Evolutionary conservation across 2,329 filamentous ascomycete genomes (phyloP).

Genomic region (Westerdykella aurantiaca): DNA sequence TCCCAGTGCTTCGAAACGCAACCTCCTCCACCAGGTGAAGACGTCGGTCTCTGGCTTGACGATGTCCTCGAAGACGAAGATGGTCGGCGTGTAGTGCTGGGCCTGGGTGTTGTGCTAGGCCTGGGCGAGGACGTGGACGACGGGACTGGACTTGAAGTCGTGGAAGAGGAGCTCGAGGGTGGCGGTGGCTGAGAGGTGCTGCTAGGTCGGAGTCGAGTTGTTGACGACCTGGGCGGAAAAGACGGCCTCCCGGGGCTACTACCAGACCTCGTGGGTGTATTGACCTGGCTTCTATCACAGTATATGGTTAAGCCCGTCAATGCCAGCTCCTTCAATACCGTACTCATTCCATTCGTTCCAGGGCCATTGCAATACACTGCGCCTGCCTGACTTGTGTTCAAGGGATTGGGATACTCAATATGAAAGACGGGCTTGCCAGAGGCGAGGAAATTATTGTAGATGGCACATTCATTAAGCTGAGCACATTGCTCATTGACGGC

Average conservation of each 20-base stretch:
- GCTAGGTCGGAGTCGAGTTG: background rate
- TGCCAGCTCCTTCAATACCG: conserved; percentile 58
- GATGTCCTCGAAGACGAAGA: conserved; percentile 2
- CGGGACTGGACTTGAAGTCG: background rate
- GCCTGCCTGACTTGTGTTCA: conserved; percentile 28
- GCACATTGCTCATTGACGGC: conserved; percentile 32
- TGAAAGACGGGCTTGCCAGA: conserved; percentile 29
- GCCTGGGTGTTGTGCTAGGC: conserved; percentile 1
- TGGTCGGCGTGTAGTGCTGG: conserved; percentile 1
- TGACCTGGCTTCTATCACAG: conserved; percentile 39
- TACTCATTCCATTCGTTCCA: conserved; percentile 52
- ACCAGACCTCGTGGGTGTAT: conserved; percentile 25
- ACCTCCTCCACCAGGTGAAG: conserved; percentile 14
- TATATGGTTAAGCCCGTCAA: conserved; percentile 56
- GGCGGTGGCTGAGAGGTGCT: conserved; percentile 1
- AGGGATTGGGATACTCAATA: conserved; percentile 31
- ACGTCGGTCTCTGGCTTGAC: conserved; percentile 15
- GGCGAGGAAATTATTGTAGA: conserved; percentile 22
- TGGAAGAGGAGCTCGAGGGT: conserved; percentile 2
- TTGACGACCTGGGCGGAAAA: background rate
- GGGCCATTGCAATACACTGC: conserved; percentile 45
- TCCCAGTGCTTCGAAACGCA: conserved; percentile 27
- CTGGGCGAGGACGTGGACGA: conserved; percentile 1
- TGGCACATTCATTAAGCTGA: conserved; percentile 17
- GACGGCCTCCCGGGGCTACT: conserved; percentile 13